A percentile compares a stretch with the other conserved stretches of the same genome.
Evolutionary conservation across 345 rosid genomes (phyloP).

Genomic region (Ailanthus altissimus): DNA sequence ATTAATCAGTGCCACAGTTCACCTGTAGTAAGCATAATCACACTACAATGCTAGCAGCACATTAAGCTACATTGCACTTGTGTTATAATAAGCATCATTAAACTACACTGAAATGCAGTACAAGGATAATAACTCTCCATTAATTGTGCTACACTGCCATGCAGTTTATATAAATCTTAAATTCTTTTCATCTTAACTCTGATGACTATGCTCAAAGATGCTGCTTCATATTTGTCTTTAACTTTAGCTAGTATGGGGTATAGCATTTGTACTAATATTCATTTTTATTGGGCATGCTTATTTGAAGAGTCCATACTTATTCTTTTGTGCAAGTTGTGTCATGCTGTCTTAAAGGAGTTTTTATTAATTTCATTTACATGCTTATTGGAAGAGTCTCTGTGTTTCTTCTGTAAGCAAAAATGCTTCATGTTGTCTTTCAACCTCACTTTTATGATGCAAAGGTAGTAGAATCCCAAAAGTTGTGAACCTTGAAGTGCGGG

Average conservation of each 20-base stretch:
- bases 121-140: not conserved
- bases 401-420: not conserved
- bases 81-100: no score
- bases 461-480: constrained; percentile 95
- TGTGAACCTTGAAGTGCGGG: constrained; percentile 78
- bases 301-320: not conserved
- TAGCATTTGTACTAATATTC: not conserved
- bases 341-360: constrained; percentile 1
- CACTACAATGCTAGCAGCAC: not conserved
- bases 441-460: constrained; percentile 31
- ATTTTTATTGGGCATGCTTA: not conserved
- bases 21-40: not conserved
- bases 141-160: not conserved
- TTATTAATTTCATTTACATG: not conserved
- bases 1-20: no score
- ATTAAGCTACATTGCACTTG: no score
- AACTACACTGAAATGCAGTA: not conserved
- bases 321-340: not conserved
- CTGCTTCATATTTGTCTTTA: not conserved
- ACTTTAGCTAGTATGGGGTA: not conserved
- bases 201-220: not conserved
- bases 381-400: not conserved
- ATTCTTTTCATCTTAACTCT: not conserved
- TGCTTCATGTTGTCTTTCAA: constrained; percentile 13
- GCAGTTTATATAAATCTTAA: not conserved